phyloP scores from a whole-genome alignment of 352 stramenopile genomes.

The Globisporangium recalcitrans region DNA sequence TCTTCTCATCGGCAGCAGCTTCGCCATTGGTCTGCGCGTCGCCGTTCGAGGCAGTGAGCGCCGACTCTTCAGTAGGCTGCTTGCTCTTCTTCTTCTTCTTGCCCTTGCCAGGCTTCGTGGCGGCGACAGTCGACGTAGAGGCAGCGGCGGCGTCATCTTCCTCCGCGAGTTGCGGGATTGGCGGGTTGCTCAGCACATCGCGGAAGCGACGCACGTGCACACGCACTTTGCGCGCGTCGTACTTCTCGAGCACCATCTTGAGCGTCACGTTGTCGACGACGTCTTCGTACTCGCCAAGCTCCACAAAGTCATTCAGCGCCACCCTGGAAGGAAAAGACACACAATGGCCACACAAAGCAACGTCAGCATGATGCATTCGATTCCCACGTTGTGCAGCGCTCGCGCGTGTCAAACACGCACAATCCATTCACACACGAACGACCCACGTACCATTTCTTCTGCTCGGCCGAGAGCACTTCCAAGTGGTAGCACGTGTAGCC shows the following conservation, averaged over 20 bases:
- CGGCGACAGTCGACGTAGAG: background rate
- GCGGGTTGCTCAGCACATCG: constrained; percentile 76
- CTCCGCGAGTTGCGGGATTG: constrained; percentile 53
- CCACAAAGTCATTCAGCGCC: constrained; percentile 80
- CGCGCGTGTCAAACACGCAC: background rate
- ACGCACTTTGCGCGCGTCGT: constrained; percentile 81
- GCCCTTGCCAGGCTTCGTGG: constrained; percentile 18
- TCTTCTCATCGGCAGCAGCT: constrained; percentile 35
- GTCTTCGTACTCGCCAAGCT: constrained; percentile 77
- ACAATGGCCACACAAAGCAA: background rate
- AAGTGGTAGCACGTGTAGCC: constrained; percentile 87
- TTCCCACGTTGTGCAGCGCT: background rate
- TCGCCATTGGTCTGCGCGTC: constrained; percentile 5
- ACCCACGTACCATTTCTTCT: constrained; percentile 30
- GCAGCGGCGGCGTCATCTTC: background rate
- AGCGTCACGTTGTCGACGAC: constrained; percentile 58
- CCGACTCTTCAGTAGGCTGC: background rate
- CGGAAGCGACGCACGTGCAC: constrained; percentile 80
- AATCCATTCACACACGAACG: background rate
- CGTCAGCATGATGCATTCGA: background rate
- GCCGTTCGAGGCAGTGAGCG: constrained; percentile 6
- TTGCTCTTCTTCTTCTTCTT: constrained; percentile 25
- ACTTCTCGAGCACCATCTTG: constrained; percentile 85
- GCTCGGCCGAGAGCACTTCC: constrained; percentile 33
- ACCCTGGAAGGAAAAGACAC: constrained; percentile 24